phyloP scores from a whole-genome alignment of 2,329 filamentous ascomycete species.

The Neoscytalidium dimidiatum region DNA sequence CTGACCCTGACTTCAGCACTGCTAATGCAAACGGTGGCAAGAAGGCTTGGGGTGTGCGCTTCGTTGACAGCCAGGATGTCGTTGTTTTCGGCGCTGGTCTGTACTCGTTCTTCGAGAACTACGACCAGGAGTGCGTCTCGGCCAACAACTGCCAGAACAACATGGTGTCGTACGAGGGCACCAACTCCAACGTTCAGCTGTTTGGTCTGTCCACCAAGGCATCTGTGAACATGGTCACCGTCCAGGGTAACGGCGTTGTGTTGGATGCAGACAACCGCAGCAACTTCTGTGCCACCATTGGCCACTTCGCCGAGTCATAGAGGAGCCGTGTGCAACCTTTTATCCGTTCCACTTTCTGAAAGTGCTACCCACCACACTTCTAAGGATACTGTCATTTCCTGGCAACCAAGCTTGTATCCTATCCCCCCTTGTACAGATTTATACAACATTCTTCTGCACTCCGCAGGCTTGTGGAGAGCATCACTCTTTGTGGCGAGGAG shows the following conservation, averaged over 20 bases:
- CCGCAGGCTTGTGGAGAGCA: neutral
- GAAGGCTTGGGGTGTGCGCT: constrained; percentile 49
- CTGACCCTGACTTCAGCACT: constrained; percentile 46
- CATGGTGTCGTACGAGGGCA: constrained; percentile 49
- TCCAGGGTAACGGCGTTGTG: constrained; percentile 36
- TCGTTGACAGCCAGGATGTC: constrained; percentile 42
- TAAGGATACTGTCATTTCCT: constrained; percentile 13
- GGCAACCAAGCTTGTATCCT: neutral
- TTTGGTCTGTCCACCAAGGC: constrained; percentile 53
- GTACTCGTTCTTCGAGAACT: constrained; percentile 62
- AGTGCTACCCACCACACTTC: neutral
- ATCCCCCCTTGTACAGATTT: constrained; percentile 10
- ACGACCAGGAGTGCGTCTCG: constrained; percentile 51
- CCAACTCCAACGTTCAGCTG: constrained; percentile 45
- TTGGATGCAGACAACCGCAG: constrained; percentile 48
- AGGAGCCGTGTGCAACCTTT: neutral
- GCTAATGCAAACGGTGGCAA: constrained; percentile 32
- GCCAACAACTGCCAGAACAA: constrained; percentile 53
- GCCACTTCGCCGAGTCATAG: constrained; percentile 24
- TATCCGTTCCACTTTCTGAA: neutral
- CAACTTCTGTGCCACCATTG: constrained; percentile 52
- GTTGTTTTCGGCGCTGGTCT: constrained; percentile 54
- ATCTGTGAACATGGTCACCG: constrained; percentile 51
- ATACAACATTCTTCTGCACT: constrained; percentile 8
- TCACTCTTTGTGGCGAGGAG: constrained; percentile 9